phyloP scores from a whole-genome alignment of 352 stramenopile genomes.

The Phytophthora pistaciae region DNA sequence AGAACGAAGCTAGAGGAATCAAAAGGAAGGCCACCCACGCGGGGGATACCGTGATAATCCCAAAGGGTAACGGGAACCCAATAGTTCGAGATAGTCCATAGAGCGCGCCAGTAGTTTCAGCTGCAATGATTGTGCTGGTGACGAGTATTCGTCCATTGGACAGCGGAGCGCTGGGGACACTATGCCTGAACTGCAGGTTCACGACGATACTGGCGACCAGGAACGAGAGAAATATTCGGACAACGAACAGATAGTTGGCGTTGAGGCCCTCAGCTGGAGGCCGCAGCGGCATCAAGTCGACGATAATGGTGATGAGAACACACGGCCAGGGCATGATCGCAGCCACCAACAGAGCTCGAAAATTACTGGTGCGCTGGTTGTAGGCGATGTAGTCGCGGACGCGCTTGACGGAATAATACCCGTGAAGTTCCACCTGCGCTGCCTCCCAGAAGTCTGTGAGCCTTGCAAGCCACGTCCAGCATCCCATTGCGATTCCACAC shows the following conservation, averaged over 20 bases:
- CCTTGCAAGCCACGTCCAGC: background rate
- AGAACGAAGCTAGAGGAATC: background rate
- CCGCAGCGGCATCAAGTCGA: slow-evolving; percentile 29
- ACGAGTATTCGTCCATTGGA: background rate
- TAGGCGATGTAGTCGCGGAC: slow-evolving; percentile 16
- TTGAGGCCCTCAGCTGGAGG: slow-evolving; percentile 9
- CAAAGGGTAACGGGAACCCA: slow-evolving; percentile 48
- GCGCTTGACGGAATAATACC: slow-evolving; percentile 24
- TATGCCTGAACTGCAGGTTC: slow-evolving; percentile 27
- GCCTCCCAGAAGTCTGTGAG: slow-evolving; percentile 9
- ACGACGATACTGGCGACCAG: slow-evolving; percentile 28
- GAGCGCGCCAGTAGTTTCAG: background rate
- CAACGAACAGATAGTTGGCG: slow-evolving; percentile 24
- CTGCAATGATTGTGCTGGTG: slow-evolving; percentile 5
- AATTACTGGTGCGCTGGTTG: background rate
- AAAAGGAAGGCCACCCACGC: background rate
- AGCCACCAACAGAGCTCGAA: slow-evolving; percentile 4
- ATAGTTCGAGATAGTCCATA: slow-evolving; percentile 26
- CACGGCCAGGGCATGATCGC: slow-evolving; percentile 26
- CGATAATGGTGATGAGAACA: slow-evolving; percentile 24
- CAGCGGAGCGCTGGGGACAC: slow-evolving; percentile 19
- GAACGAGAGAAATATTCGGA: slow-evolving; percentile 25
- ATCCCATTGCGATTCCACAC: background rate
- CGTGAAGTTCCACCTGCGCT: slow-evolving; percentile 29
- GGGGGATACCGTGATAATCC: slow-evolving; percentile 13